These are phyloP conservation scores for Tothia fuscella DNA, from an alignment of 2,329 filamentous ascomycete genomes.

Conservation along the genomic window DNA sequence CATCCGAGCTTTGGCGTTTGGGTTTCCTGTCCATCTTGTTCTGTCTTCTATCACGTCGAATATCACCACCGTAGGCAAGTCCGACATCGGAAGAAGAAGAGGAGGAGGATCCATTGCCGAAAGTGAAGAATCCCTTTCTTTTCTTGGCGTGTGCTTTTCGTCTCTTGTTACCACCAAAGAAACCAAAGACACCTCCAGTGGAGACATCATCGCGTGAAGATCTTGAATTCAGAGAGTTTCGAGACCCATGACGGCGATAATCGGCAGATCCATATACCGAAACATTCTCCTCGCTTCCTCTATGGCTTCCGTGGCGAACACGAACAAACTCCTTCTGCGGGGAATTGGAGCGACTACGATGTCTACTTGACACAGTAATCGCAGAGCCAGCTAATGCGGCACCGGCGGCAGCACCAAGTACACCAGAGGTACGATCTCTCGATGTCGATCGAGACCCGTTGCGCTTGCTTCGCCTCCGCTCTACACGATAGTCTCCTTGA, in stretches of 20 bases:
- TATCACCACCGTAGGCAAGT: conserved; percentile 32
- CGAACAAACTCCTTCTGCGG: conserved; percentile 21
- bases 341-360: conserved; percentile 24
- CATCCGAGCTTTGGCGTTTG: conserved; percentile 30
- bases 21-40: conserved; percentile 15
- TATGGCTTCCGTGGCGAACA: conserved; percentile 20
- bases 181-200: conserved; percentile 41
- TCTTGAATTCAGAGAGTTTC: conserved; percentile 5
- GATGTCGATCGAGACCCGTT: conserved; percentile 32
- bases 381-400: conserved; percentile 28
- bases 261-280: conserved; percentile 1
- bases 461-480: conserved; percentile 13
- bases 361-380: conserved; percentile 26
- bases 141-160: conserved; percentile 21
- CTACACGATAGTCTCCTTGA: conserved; percentile 10
- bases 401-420: conserved; percentile 14
- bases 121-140: conserved; percentile 36
- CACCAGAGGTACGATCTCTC: conserved; percentile 19
- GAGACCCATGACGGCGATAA: conserved; percentile 4
- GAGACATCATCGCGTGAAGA: conserved; percentile 5
- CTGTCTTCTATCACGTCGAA: neutral
- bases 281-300: conserved; percentile 19
- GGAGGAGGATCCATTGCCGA: conserved; percentile 34
- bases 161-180: conserved; percentile 28
- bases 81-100: conserved; percentile 31